A percentile compares a stretch with the other conserved stretches of the same genome.
Evolutionary conservation across 2,329 filamentous ascomycete species (phyloP).

Genomic region (Scedosporium boydii): DNA sequence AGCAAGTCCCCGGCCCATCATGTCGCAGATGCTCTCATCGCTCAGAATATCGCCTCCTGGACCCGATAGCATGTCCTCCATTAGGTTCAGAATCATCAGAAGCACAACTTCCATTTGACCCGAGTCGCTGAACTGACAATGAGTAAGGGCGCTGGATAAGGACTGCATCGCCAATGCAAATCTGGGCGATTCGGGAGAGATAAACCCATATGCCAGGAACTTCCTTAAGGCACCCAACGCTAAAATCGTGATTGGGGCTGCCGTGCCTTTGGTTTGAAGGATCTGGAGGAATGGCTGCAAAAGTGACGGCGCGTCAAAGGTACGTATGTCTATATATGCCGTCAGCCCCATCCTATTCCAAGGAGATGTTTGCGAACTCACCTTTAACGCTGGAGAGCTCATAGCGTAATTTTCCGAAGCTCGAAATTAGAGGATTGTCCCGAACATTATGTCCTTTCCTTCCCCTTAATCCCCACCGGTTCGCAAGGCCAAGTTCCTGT

Average conservation of each 20-base stretch:
- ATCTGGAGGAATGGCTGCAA: conserved; percentile 93
- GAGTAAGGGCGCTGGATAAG: conserved; percentile 87
- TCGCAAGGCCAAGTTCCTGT: conserved; percentile 54
- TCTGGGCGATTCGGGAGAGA: conserved; percentile 74
- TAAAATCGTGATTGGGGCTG: conserved; percentile 90
- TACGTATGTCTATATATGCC: conserved; percentile 59
- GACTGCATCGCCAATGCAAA: conserved; percentile 90
- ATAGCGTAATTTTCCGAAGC: conserved; percentile 80
- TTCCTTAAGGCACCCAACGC: conserved; percentile 91
- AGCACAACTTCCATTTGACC: conserved; percentile 93
- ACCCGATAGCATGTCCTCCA: conserved; percentile 97
- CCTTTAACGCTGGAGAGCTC: conserved; percentile 81
- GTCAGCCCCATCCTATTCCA: not conserved
- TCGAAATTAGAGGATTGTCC: conserved; percentile 92
- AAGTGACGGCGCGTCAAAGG: conserved; percentile 81
- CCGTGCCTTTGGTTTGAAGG: conserved; percentile 91
- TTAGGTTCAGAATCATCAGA: conserved; percentile 86
- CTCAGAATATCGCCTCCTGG: conserved; percentile 88
- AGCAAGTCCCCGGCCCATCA: conserved; percentile 96
- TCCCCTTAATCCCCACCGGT: conserved; percentile 85
- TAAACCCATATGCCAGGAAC: conserved; percentile 90
- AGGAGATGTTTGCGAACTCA: conserved; percentile 22
- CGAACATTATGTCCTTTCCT: conserved; percentile 97
- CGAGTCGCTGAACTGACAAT: conserved; percentile 94
- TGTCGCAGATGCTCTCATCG: conserved; percentile 96